Conservation (phyloP, 768 basidiomycete genomes). For the Zangia roseola region DNA sequence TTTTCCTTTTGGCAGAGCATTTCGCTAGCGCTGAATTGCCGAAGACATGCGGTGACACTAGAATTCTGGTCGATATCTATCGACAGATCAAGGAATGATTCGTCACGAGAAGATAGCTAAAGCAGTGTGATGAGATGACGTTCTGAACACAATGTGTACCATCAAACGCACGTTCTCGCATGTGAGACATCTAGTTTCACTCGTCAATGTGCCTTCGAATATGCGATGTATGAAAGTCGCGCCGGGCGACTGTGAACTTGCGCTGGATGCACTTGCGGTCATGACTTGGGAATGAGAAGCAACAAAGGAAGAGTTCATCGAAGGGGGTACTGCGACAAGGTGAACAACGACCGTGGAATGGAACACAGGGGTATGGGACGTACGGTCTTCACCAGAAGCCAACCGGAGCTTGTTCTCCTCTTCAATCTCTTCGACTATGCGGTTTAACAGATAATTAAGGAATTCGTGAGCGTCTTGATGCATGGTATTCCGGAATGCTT, state of each 20-base stretch:
- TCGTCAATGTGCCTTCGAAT: constrained; percentile 92
- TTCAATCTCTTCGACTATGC: constrained; percentile 90
- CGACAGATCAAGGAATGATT: constrained; percentile 96
- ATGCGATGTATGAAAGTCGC: constrained; percentile 86
- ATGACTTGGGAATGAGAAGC: constrained; percentile 40
- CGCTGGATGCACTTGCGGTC: constrained; percentile 46
- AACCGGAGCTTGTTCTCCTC: constrained; percentile 54
- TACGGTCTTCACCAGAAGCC: constrained; percentile 62
- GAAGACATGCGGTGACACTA: constrained; percentile 91
- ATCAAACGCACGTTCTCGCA: constrained; percentile 83
- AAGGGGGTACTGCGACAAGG: constrained; percentile 51
- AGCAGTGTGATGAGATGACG: constrained; percentile 10
- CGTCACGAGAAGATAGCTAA: constrained; percentile 89
- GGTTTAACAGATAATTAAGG: constrained; percentile 90
- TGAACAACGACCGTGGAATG: constrained; percentile 8
- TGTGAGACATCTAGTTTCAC: constrained; percentile 95
- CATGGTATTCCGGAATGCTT: constrained; percentile 84
- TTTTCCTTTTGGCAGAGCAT: constrained; percentile 99
- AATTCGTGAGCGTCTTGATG: constrained; percentile 99
- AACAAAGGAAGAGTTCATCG: constrained; percentile 54
- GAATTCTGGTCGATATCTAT: constrained; percentile 99
- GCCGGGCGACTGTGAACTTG: constrained; percentile 45
- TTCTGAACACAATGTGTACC: constrained; percentile 1
- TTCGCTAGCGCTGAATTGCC: constrained; percentile 96
- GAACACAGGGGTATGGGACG: constrained; percentile 32